phyloP scores from a whole-genome alignment of 257 asterid species.

The Ilex aquifolium region DNA sequence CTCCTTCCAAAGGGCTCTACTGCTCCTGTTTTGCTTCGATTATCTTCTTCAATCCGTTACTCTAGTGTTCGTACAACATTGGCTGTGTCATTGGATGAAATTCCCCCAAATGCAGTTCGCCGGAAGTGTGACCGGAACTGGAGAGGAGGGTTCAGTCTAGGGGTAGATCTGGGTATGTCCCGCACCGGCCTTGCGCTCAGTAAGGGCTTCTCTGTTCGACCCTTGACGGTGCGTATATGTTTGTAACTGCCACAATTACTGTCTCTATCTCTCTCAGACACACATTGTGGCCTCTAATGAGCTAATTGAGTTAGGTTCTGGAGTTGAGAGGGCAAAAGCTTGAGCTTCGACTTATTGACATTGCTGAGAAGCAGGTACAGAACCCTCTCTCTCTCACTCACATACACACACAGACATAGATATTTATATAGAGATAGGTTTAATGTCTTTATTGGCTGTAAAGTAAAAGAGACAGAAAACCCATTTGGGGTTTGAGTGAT shows the following conservation, averaged over 20 bases:
- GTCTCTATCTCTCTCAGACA: not conserved
- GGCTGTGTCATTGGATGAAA: constrained; percentile 35
- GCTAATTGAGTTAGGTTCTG: constrained; percentile 42
- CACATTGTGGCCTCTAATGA: not conserved
- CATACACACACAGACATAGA: not conserved
- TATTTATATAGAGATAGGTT: not conserved
- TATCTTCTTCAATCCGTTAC: too few species aligned
- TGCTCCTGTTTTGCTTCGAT: too few species aligned
- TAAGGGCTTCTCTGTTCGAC: constrained; percentile 80
- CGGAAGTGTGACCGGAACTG: constrained; percentile 56
- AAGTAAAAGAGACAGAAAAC: too few species aligned
- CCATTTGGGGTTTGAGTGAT: too few species aligned
- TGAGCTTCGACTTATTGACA: constrained; percentile 69
- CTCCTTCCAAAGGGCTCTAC: too few species aligned
- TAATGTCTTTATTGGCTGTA: not conserved
- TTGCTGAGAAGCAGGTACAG: constrained; percentile 67
- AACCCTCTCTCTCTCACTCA: not conserved
- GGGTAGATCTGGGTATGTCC: constrained; percentile 73
- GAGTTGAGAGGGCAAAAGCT: constrained; percentile 81
- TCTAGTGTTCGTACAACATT: too few species aligned
- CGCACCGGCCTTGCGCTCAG: constrained; percentile 89
- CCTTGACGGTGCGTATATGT: constrained; percentile 42
- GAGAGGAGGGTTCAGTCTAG: constrained; percentile 94
- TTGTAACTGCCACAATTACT: not conserved
- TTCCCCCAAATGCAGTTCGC: constrained; percentile 68